Base-by-base conservation (phyloP, 805 yeast species). In the Kurtzmaniella fragi region DNA sequence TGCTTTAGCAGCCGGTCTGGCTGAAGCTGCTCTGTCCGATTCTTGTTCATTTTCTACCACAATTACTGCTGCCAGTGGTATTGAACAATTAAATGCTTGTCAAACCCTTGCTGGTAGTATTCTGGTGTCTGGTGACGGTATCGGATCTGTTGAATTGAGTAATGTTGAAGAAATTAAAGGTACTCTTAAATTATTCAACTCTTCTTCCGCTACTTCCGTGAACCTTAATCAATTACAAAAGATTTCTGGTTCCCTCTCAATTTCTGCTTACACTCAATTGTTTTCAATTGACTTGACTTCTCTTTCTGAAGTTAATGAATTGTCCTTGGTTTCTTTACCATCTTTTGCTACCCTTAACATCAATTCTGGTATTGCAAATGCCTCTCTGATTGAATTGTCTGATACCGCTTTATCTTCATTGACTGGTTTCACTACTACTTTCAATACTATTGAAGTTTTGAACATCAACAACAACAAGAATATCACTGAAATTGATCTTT, bases 401-500 rank as follows among this genome's bases (percentile, higher is more conserved):
- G 73, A 68, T 50, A 68, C 73, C 31, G 71, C 73, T 16, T 56
- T 68, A 41, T 50, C 58, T 43, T 48, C 62, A 34, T 54, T 67
- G 43, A 56, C 56, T 46, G 62, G 62, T 34, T 58, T 64, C 32
- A 23, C 23, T n/a, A 45, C 59, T 50, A 53, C 52, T 42, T 54
- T 63, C 49, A 46, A 49, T 39, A 47, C 60, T 38, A 56, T 67
- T 38, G 62, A 56, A 32, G 48, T 54, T 33, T 59, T 68, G 54
- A 53, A 67, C 50, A 52, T 68, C 43, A 64, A 67, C 57, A 67
- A 67, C 52, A 68, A 68, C 62, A 68, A 68, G 47, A 67, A 68
- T 53, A 57, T 68, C 48, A 46, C 70, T 16, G 29, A 42, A 28
- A 56, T 68, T 36, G 65, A 64, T 43, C 62, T 64, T 38, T 37